phyloP scores from a whole-genome alignment of 345 rosid species.

The Eucalyptus tenuipes region DNA sequence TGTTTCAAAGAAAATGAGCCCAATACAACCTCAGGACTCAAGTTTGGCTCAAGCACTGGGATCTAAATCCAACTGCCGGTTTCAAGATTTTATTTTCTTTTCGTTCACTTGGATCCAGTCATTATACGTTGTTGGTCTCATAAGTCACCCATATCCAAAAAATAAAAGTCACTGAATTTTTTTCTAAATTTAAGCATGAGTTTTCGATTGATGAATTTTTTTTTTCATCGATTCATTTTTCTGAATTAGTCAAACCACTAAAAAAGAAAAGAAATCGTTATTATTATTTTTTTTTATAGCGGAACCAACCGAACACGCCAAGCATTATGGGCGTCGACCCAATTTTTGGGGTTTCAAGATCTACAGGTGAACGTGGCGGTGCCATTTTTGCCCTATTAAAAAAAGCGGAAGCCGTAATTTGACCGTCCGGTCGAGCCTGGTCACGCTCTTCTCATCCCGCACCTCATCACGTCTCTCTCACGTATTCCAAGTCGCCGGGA shows the following conservation, averaged over 20 bases:
- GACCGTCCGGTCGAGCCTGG: background rate
- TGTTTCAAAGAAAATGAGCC: background rate
- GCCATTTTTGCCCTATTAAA: background rate
- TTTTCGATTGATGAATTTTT: background rate
- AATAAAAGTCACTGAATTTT: too few species aligned
- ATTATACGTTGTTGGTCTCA: too few species aligned
- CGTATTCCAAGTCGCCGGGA: background rate
- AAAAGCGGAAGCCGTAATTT: background rate
- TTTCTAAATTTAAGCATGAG: too few species aligned
- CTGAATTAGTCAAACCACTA: background rate
- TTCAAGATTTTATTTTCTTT: too few species aligned
- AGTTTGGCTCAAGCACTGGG: background rate
- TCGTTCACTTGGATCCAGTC: background rate
- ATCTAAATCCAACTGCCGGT: background rate
- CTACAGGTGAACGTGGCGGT: background rate
- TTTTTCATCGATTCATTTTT: background rate
- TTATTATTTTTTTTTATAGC: background rate
- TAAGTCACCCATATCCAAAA: fast-evolving
- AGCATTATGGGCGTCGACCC: background rate
- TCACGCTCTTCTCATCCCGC: background rate
- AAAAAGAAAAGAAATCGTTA: background rate
- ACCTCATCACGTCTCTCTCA: background rate
- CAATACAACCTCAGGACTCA: background rate
- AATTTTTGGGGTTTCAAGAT: background rate
- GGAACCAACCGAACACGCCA: background rate